phyloP scores from a whole-genome alignment of 257 asterid genomes.

The Solanum chiquidenum region DNA sequence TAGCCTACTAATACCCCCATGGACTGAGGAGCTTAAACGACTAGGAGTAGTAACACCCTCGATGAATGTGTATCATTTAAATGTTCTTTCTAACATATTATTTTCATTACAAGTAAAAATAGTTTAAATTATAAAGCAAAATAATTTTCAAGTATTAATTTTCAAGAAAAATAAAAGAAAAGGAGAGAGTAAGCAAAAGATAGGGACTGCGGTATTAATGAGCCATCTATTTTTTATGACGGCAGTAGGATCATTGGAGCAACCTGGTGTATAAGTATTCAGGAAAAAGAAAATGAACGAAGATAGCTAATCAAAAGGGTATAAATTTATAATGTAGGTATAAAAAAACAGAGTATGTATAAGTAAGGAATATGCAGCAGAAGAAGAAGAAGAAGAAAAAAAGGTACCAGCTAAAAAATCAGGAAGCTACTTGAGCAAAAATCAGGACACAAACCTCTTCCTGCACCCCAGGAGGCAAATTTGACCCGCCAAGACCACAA shows the following conservation, averaged over 20 bases:
- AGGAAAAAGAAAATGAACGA: neutral
- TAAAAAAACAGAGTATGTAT: neutral
- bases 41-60: neutral
- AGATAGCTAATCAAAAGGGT: neutral
- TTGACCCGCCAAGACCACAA: slow-evolving; percentile 57
- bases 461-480: slow-evolving; percentile 54
- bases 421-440: neutral
- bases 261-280: neutral
- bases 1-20: neutral
- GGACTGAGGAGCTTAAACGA: neutral
- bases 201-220: neutral
- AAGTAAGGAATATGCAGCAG: neutral
- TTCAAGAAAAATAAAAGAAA: neutral
- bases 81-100: neutral
- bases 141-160: neutral
- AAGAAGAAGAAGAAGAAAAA: neutral
- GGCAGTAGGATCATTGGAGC: neutral
- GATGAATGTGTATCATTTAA: neutral
- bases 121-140: neutral
- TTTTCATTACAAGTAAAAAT: neutral
- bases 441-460: slow-evolving; percentile 64
- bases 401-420: slow-evolving; percentile 1
- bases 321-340: neutral
- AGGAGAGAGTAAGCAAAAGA: neutral
- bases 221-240: neutral